A percentile compares a stretch with the other conserved stretches of the same genome.
phyloP scores from a whole-genome alignment of 179 eudicot species.

The Dionaea muscipula region DNA sequence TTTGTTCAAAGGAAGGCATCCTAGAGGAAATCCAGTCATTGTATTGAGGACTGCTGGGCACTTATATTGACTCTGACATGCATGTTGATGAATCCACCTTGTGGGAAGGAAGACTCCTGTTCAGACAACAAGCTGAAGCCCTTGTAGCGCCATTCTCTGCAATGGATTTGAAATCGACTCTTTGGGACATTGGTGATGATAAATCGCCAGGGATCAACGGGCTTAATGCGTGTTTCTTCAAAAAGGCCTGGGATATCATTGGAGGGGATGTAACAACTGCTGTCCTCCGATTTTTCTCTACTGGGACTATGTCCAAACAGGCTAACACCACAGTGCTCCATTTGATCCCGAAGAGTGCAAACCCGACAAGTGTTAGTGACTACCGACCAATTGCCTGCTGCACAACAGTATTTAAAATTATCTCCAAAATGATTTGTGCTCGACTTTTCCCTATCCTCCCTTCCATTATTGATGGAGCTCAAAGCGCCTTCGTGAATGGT shows the following conservation, averaged over 20 bases:
- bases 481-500: slow-evolving; percentile 3
- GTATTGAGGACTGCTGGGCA: too few relatives aligned
- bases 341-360: background rate
- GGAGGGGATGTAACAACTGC: too few relatives aligned
- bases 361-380: background rate
- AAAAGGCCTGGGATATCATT: too few relatives aligned
- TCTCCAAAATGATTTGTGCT: background rate
- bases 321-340: background rate
- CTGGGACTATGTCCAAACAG: background rate
- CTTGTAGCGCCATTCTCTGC: too few relatives aligned
- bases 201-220: background rate
- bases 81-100: too few relatives aligned
- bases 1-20: too few relatives aligned
- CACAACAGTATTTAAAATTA: background rate
- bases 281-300: background rate
- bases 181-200: background rate
- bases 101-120: too few relatives aligned
- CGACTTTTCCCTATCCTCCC: background rate
- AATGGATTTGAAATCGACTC: background rate
- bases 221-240: too few relatives aligned
- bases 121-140: too few relatives aligned
- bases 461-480: background rate
- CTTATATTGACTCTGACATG: too few relatives aligned
- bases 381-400: slow-evolving; percentile 1
- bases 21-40: too few relatives aligned